These are phyloP conservation scores for Hypoxylon sp. DNA, from an alignment of 2,329 filamentous ascomycete species.

Conservation along the genomic window DNA sequence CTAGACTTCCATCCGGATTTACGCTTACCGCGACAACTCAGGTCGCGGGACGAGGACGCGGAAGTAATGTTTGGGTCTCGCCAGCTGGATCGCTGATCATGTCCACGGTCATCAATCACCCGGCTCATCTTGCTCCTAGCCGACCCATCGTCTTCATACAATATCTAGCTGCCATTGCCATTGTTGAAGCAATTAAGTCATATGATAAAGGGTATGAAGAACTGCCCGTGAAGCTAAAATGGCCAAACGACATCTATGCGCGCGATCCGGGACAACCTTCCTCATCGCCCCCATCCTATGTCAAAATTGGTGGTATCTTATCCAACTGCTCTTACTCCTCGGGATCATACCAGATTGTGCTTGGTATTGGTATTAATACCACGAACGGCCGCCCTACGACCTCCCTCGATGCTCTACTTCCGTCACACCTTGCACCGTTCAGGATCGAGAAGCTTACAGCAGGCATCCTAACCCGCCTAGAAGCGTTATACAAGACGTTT, in stretches of 20 bases:
- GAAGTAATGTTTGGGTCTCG: constrained; percentile 94
- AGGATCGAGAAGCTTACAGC: constrained; percentile 86
- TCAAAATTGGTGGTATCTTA: constrained; percentile 94
- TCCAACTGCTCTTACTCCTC: constrained; percentile 88
- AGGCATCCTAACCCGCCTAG: constrained; percentile 82
- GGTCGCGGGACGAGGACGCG: constrained; percentile 88
- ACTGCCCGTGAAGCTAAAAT: constrained; percentile 89
- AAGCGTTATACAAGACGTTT: constrained; percentile 83
- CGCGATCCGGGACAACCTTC: constrained; percentile 71
- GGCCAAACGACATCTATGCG: constrained; percentile 96
- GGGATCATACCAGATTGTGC: constrained; percentile 84
- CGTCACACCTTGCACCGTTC: constrained; percentile 68
- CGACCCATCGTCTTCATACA: constrained; percentile 94
- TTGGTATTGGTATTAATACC: constrained; percentile 90
- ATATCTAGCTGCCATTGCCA: constrained; percentile 90
- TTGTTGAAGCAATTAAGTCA: constrained; percentile 83
- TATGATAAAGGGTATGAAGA: constrained; percentile 83
- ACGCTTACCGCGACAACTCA: constrained; percentile 90
- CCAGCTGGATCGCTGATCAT: constrained; percentile 90
- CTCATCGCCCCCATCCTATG: constrained; percentile 68
- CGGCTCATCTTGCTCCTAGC: constrained; percentile 76
- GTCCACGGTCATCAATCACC: constrained; percentile 89
- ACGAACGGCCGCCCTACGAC: constrained; percentile 89
- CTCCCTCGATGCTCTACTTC: constrained; percentile 82
- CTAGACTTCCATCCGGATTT: constrained; percentile 85